Base-by-base conservation (phyloP, 164 flowering plant genomes). In the Annona cherimola region DNA sequence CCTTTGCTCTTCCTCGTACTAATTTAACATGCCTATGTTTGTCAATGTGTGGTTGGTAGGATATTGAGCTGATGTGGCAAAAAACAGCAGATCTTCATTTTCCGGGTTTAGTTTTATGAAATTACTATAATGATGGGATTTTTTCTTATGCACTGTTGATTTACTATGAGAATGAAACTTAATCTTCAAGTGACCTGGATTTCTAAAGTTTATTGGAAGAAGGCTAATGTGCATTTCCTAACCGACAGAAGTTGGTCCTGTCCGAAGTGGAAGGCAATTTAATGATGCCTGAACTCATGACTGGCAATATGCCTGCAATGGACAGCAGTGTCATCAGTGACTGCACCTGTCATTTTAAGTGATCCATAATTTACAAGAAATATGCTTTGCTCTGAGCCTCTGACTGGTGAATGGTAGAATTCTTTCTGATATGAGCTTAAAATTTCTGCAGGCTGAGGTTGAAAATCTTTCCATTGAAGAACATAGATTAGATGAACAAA, bases 381-480 rank as follows among this genome's bases (percentile, higher is more conserved):
- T 26, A 26, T 26, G 35, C 57, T 50, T 50, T 5, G 57, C 9
- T 50, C 57, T 50, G 57, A 16, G 14, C 57, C 14, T 50, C 14
- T 11, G 57, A 50, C 14, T 50, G 9, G 57, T 50, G 11, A 50
- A 50, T 9, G 14, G 14, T 50, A 16, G 57, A 16, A 11, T 50
- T 50, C 18, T 9, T 4, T 64, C 67, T 64, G 69, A 44, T 12
- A 39, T 3, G 11, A 43, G 6, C 40, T 65, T 57, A 8, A 54
- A 26, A 54, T 45, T 72, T 42, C 42, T 86, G 79, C 95, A 96
- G 99, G 91, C 84, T 63, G 94, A 93, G 73, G 83, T 93, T 67
- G 90, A 86, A 73, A 88, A 81, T 46, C 90, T 96, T 80, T 76
- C 89, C 69, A 12, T 87, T 76, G 89, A 92, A 81, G 99, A 93